These are phyloP conservation scores for Pseudozyma sp. DNA, from an alignment of 1,284 basidiomycete species.

Conservation along the genomic window DNA sequence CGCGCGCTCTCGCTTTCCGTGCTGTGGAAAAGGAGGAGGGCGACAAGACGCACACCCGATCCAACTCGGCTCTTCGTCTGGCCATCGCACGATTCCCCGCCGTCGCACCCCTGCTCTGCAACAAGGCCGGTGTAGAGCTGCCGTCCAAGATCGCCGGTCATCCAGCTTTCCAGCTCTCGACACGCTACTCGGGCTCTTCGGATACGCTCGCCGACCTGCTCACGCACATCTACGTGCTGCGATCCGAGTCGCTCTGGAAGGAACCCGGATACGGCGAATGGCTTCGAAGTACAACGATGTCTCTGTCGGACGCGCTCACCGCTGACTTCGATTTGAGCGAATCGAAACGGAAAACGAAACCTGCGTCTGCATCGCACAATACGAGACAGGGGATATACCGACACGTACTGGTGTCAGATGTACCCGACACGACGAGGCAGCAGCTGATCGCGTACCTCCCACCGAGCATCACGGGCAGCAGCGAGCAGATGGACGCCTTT, in stretches of 20 bases:
- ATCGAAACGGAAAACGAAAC: constrained; percentile 4
- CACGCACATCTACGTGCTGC: constrained; percentile 60
- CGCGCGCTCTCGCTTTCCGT: constrained; percentile 57
- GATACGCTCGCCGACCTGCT: constrained; percentile 57
- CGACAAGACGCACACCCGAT: constrained; percentile 37
- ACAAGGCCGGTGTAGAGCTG: constrained; percentile 54
- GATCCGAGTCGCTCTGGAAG: constrained; percentile 64
- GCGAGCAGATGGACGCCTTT: constrained; percentile 57
- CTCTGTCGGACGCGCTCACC: constrained; percentile 19
- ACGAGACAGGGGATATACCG: constrained; percentile 59
- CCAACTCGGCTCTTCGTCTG: constrained; percentile 47
- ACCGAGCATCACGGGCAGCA: constrained; percentile 46
- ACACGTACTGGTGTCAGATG: constrained; percentile 65
- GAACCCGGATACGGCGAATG: constrained; percentile 50
- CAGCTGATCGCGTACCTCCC: constrained; percentile 61
- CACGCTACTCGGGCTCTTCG: constrained; percentile 12
- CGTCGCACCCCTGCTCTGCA: constrained; percentile 55
- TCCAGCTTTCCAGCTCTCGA: constrained; percentile 22
- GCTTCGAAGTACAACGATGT: constrained; percentile 46
- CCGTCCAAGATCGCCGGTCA: constrained; percentile 36
- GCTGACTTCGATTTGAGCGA: constrained; percentile 19
- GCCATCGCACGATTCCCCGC: constrained; percentile 62
- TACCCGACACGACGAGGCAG: constrained; percentile 62
- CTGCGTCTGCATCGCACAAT: constrained; percentile 29
- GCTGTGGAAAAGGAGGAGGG: constrained; percentile 57